Evolutionary conservation across 75 land plant species (phyloP), one percentile per base, ranked within the genome.

Genomic region (Azolla pinnata): DNA sequence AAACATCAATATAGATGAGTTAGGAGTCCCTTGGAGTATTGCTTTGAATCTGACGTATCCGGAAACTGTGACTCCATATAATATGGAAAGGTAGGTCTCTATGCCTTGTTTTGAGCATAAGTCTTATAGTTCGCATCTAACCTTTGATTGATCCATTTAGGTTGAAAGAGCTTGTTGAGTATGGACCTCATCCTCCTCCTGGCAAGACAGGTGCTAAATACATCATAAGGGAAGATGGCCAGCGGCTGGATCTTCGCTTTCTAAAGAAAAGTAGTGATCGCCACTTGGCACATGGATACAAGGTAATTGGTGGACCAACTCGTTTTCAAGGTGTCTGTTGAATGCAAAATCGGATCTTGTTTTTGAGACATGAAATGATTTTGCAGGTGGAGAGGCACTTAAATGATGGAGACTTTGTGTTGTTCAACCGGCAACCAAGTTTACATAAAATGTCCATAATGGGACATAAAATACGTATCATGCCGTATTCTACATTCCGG

Each of bases 151-250:
- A 1, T 57, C 67, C 8, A n/a, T 26, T 1, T 57, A 95, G 99
- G 71, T 63, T 95, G 65, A 95, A 86, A 61, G 97, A 95, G 63
- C 82, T 90, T 63, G 97, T 90, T 27, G 97, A 90, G 56, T 78
- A 90, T 75, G 99, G 99, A n/a, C 88, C 97, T 42, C 88, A 90
- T 74, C 97, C 99, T 47, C 99, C 99, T 48, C 97, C 97, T 64
- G 99, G 99, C 18, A 95, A 77, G 74, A 96, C 75, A 79, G 99
- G 70, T 78, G 97, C 67, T 24, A 83, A 87, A 72, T 90, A 84
- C 35, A 95, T 90, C 16, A 95, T 95, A 23, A 79, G 99, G 64
- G 97, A 95, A 53, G 92, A 90, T 79, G 99, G 99, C 1, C 88
- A 83, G 67, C 72, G 97, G 59, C 73, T 90, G 61, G 99, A 95